Percentiles rank a stretch among this genome's conserved stretches.
Evolutionary conservation across 2,329 filamentous ascomycete species (phyloP).

Genomic region (Aplosporella prunicola): DNA sequence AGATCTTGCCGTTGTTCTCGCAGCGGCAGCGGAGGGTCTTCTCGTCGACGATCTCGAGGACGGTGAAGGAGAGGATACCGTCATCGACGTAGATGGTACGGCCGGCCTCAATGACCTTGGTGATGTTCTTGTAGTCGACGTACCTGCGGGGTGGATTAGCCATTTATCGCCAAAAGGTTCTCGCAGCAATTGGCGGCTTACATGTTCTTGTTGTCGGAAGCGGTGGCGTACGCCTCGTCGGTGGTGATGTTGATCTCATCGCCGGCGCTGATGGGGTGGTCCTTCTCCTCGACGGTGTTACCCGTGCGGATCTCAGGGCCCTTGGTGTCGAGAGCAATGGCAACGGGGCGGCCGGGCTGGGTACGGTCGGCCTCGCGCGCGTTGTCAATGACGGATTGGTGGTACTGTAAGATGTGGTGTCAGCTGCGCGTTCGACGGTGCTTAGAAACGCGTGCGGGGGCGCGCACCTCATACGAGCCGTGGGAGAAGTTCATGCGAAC

Average conservation of each 20-base stretch:
- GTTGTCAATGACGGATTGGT: conserved; percentile 97
- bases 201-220: conserved; percentile 89
- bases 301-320: conserved; percentile 82
- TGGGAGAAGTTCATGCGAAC: conserved; percentile 99
- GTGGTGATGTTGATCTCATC: conserved; percentile 92
- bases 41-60: conserved; percentile 76
- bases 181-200: conserved; percentile 36
- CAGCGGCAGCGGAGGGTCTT: conserved; percentile 79
- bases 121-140: conserved; percentile 99
- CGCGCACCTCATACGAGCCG: conserved; percentile 64
- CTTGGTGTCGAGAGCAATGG: conserved; percentile 84
- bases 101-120: conserved; percentile 86
- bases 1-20: conserved; percentile 97
- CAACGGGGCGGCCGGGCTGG: conserved; percentile 75
- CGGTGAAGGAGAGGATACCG: conserved; percentile 93
- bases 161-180: not conserved
- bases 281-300: conserved; percentile 60
- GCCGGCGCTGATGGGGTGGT: conserved; percentile 74
- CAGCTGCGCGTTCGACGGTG: not conserved
- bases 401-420: conserved; percentile 57
- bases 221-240: conserved; percentile 79
- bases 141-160: conserved; percentile 48
- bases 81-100: conserved; percentile 98
- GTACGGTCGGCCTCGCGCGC: conserved; percentile 73
- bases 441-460: too few relatives aligned